A percentile compares a stretch with the other conserved stretches of the same genome.
Evolutionary conservation across 306 rosid genomes (phyloP).

Genomic region (Sindora glabra): DNA sequence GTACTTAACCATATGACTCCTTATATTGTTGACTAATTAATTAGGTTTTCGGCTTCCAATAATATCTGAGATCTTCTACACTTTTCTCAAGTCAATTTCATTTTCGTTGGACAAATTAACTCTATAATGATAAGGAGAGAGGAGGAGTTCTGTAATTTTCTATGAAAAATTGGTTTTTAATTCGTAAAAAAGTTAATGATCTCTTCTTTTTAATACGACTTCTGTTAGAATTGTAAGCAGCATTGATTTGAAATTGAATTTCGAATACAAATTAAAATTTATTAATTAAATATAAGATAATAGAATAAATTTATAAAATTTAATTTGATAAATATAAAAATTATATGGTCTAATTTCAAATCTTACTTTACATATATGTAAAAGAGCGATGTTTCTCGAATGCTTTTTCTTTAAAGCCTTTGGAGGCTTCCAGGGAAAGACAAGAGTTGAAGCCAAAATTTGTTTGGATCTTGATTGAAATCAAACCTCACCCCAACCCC

Average conservation of each 20-base stretch:
- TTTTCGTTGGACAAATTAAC: not conserved
- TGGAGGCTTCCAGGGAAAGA: constrained; percentile 21
- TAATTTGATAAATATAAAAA: no score
- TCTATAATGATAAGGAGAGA: not conserved
- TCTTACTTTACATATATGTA: not conserved
- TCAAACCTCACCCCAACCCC: not conserved
- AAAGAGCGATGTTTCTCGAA: constrained; percentile 26
- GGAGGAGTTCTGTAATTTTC: constrained; percentile 13
- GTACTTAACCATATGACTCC: not conserved
- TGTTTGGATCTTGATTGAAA: no score
- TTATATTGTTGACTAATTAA: not conserved
- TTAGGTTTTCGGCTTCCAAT: not conserved
- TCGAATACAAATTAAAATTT: no score
- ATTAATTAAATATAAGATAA: no score
- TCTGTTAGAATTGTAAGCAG: no score
- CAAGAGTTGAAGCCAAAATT: no score
- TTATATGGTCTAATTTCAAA: no score
- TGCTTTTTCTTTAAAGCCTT: constrained; percentile 18
- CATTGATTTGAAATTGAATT: no score
- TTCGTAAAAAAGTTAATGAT: no score
- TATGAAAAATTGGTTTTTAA: constrained; percentile 6
- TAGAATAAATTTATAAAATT: no score
- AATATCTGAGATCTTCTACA: not conserved
- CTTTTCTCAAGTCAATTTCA: not conserved
- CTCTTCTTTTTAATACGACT: no score